Percentiles rank a stretch among this genome's conserved stretches.
Evolutionary conservation across 139 green algal genomes (phyloP).

Genomic region (Limnomonas spitsbergensis): DNA sequence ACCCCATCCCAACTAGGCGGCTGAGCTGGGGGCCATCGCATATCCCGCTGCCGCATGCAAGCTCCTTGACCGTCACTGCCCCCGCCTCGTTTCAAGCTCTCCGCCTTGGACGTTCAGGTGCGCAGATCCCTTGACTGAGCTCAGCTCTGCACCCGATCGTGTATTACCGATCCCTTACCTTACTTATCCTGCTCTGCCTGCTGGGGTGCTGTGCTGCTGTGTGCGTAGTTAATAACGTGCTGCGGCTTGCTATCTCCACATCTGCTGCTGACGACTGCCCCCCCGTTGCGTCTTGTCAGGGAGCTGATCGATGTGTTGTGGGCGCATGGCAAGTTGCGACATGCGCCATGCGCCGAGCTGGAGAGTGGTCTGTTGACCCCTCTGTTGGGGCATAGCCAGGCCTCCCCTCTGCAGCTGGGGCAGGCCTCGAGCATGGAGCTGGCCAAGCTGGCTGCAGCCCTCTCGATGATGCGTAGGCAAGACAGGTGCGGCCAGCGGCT

Average conservation of each 20-base stretch:
- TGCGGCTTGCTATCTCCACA: too few relatives aligned
- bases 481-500: background rate
- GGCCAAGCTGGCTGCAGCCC: background rate
- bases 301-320: background rate
- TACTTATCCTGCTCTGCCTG: too few relatives aligned
- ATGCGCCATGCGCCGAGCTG: background rate
- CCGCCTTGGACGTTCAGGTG: background rate
- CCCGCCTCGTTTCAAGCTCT: background rate
- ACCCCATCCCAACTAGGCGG: too few relatives aligned
- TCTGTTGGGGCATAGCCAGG: background rate
- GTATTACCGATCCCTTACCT: too few relatives aligned
- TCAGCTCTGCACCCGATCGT: too few relatives aligned
- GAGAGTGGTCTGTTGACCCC: background rate
- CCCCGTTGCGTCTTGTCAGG: too few relatives aligned
- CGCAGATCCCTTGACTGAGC: too few relatives aligned
- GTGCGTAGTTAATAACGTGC: too few relatives aligned
- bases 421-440: background rate
- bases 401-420: background rate
- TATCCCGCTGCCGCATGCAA: background rate
- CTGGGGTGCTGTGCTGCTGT: too few relatives aligned
- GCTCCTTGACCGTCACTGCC: background rate
- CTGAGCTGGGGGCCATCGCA: background rate
- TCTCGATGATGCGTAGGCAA: constrained; percentile 5
- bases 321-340: background rate
- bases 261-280: too few relatives aligned